Evolutionary conservation across 1,284 basidiomycete species (phyloP).

Genomic region (Vanrija sp.): DNA sequence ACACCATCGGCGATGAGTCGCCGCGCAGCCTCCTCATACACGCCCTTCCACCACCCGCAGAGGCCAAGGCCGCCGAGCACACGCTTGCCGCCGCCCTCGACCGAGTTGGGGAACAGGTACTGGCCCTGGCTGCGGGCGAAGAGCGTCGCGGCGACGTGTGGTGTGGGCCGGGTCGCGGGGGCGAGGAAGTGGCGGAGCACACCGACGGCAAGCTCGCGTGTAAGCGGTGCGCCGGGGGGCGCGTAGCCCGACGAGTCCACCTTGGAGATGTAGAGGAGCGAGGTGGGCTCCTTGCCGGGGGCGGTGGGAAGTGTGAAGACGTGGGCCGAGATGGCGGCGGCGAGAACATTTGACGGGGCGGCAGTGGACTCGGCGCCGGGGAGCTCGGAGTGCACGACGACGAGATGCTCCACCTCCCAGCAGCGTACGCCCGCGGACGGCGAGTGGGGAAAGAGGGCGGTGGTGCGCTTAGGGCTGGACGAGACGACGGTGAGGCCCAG

Average conservation of each 20-base stretch:
- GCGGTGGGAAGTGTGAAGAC: constrained; percentile 62
- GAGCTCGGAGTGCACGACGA: constrained; percentile 65
- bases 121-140: constrained; percentile 88
- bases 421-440: constrained; percentile 49
- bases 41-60: constrained; percentile 87
- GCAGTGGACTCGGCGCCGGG: background rate
- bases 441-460: constrained; percentile 69
- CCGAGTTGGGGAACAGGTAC: constrained; percentile 92
- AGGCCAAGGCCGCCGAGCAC: constrained; percentile 74
- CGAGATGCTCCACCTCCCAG: constrained; percentile 55
- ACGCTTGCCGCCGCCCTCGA: constrained; percentile 64
- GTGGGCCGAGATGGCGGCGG: constrained; percentile 75
- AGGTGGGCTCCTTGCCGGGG: constrained; percentile 42
- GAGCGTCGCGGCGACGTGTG: constrained; percentile 71
- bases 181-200: constrained; percentile 67
- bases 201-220: constrained; percentile 63
- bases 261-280: constrained; percentile 87
- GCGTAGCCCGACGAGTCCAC: constrained; percentile 84
- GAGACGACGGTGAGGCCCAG: constrained; percentile 72
- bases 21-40: constrained; percentile 59
- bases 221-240: constrained; percentile 56
- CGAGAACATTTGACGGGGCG: constrained; percentile 46
- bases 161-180: constrained; percentile 61
- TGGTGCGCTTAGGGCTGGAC: constrained; percentile 63
- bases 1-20: constrained; percentile 35